These are phyloP conservation scores for Coemansia sp. DNA, from an alignment of 192 early-diverging fungal genomes.

Conservation along the genomic window DNA sequence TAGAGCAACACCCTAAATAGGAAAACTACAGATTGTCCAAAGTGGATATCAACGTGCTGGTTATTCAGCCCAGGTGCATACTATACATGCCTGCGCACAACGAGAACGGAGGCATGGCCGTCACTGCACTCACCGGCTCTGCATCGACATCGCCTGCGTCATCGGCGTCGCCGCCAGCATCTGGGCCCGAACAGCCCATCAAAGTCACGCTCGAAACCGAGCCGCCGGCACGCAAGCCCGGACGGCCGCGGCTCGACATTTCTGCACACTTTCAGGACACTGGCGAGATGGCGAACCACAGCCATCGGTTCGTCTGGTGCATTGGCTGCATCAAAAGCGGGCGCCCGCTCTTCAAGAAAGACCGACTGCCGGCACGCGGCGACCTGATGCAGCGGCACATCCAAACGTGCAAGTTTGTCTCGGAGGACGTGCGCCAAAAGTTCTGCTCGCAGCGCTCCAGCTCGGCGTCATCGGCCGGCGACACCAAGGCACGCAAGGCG, in stretches of 20 bases:
- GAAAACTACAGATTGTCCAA: constrained; percentile 13
- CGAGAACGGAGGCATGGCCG: constrained; percentile 31
- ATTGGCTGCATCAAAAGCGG: constrained; percentile 55
- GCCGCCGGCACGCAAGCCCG: constrained; percentile 51
- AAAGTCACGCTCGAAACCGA: constrained; percentile 45
- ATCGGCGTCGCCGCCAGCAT: constrained; percentile 8
- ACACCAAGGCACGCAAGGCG: constrained; percentile 30
- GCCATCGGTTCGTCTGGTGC: constrained; percentile 56
- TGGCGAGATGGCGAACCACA: constrained; percentile 57
- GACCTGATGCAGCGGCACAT: constrained; percentile 55
- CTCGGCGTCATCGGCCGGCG: constrained; percentile 48
- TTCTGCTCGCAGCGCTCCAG: constrained; percentile 43
- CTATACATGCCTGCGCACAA: constrained; percentile 35
- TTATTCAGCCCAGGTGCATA: constrained; percentile 22
- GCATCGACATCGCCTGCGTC: constrained; percentile 9
- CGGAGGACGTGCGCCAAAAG: constrained; percentile 38
- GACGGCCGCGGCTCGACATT: constrained; percentile 53
- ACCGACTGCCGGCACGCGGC: constrained; percentile 51
- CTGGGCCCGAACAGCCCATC: constrained; percentile 36
- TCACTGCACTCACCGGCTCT: background rate
- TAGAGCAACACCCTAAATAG: background rate
- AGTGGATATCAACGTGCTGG: constrained; percentile 51
- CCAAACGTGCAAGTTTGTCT: constrained; percentile 41
- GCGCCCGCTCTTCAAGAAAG: constrained; percentile 41
- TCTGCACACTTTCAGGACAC: constrained; percentile 57